phyloP scores from a whole-genome alignment of 768 basidiomycete species.

The Suillus spraguei region DNA sequence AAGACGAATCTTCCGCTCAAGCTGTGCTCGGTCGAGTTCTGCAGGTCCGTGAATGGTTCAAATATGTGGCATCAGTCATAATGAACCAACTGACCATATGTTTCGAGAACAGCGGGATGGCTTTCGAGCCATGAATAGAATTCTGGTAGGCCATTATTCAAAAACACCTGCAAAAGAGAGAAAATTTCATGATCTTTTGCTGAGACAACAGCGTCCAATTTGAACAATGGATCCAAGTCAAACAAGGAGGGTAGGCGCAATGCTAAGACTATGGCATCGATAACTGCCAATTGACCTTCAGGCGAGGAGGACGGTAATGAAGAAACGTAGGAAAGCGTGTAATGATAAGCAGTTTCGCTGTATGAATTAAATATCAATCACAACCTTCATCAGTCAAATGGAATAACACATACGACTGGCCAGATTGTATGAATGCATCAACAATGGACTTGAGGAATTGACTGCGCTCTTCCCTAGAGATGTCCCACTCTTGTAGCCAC shows the following conservation, averaged over 20 bases:
- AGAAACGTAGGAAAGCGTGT: constrained; percentile 60
- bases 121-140: constrained; percentile 60
- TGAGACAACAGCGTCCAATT: constrained; percentile 69
- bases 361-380: neutral
- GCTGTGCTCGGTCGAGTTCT: constrained; percentile 60
- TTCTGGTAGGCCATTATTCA: constrained; percentile 63
- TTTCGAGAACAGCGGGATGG: constrained; percentile 50
- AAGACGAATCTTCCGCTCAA: constrained; percentile 81
- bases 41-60: neutral
- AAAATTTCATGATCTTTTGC: constrained; percentile 73
- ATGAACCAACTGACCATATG: constrained; percentile 50
- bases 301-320: constrained; percentile 59
- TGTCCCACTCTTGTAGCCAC: constrained; percentile 79
- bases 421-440: constrained; percentile 57
- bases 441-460: constrained; percentile 66
- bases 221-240: constrained; percentile 82
- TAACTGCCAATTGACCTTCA: constrained; percentile 52
- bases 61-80: too few relatives aligned
- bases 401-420: constrained; percentile 55
- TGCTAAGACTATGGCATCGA: constrained; percentile 63
- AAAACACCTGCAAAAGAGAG: constrained; percentile 74
- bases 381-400: neutral
- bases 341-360: constrained; percentile 67
- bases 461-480: constrained; percentile 62
- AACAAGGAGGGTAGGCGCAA: constrained; percentile 69